phyloP scores from a whole-genome alignment of 2,329 filamentous ascomycete genomes.

The Cadophora malorum region DNA sequence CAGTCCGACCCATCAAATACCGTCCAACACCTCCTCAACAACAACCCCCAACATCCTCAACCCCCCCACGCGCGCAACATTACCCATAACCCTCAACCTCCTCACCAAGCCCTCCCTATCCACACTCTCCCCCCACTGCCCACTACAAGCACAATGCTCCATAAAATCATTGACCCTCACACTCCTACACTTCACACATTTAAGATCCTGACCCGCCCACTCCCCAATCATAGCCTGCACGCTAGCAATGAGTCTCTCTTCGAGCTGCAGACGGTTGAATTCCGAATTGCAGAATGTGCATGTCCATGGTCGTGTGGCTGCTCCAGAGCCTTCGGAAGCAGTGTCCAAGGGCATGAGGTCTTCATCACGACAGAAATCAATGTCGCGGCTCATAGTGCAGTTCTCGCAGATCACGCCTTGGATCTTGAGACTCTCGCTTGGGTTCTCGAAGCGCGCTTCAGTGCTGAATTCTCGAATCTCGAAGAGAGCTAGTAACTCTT shows the following conservation, averaged over 20 bases:
- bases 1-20: conserved; percentile 46
- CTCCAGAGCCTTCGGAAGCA: conserved; percentile 1
- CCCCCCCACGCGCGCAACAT: conserved; percentile 79
- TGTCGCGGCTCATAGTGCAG: conserved; percentile 86
- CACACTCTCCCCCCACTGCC: conserved; percentile 79
- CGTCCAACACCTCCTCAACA: conserved; percentile 66
- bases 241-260: conserved; percentile 80
- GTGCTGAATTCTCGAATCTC: conserved; percentile 93
- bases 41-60: conserved; percentile 82
- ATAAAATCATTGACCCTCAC: conserved; percentile 90
- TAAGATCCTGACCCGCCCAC: conserved; percentile 90
- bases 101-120: conserved; percentile 69
- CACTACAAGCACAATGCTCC: conserved; percentile 94
- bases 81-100: conserved; percentile 71
- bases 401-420: conserved; percentile 83
- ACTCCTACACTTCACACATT: conserved; percentile 74
- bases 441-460: conserved; percentile 88
- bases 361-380: conserved; percentile 92
- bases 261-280: conserved; percentile 79
- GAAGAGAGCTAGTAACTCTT: conserved; percentile 87
- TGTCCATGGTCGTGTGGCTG: conserved; percentile 62
- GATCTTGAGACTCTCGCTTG: conserved; percentile 76
- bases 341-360: conserved; percentile 67
- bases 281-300: conserved; percentile 79
- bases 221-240: conserved; percentile 77